These are phyloP conservation scores for Lithospermum erythrorhizon DNA, from an alignment of 257 asterid species.

Conservation along the genomic window DNA sequence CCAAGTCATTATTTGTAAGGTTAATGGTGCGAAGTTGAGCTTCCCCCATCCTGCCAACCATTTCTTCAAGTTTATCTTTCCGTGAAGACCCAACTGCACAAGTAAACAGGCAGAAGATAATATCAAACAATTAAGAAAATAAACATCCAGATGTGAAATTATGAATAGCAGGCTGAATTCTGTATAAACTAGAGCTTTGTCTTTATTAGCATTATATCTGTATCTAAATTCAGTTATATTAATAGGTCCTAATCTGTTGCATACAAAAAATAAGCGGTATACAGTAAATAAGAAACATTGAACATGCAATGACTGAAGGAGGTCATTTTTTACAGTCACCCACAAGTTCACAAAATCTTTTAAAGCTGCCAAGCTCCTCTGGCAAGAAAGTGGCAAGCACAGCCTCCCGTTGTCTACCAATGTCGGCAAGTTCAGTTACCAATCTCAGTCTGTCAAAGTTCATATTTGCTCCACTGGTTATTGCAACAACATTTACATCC, in stretches of 20 bases:
- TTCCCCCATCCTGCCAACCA: conserved; percentile 51
- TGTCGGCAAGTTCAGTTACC: conserved; percentile 87
- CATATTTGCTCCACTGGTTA: conserved; percentile 96
- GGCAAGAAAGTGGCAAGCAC: conserved; percentile 73
- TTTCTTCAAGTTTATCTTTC: conserved; percentile 55
- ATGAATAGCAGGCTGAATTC: conserved; percentile 33
- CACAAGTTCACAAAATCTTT: conserved; percentile 58
- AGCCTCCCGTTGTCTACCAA: conserved; percentile 77
- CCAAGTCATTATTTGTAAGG: conserved; percentile 75
- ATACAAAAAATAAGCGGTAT: too few relatives aligned
- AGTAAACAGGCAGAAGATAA: background rate
- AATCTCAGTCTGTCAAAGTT: conserved; percentile 81
- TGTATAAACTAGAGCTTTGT: conserved; percentile 66
- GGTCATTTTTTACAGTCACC: conserved; percentile 10
- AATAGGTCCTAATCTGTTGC: conserved; percentile 84
- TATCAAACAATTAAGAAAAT: background rate
- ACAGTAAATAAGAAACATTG: conserved; percentile 1
- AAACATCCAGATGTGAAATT: conserved; percentile 10
- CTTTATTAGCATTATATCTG: conserved; percentile 56
- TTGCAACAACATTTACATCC: conserved; percentile 71
- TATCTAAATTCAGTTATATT: conserved; percentile 79
- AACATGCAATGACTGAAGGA: background rate
- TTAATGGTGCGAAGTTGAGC: conserved; percentile 50
- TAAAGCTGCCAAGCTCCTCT: conserved; percentile 75
- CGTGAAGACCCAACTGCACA: conserved; percentile 74